Base-by-base conservation (phyloP, 208 protist species). In the Trypanosoma theileri region DNA sequence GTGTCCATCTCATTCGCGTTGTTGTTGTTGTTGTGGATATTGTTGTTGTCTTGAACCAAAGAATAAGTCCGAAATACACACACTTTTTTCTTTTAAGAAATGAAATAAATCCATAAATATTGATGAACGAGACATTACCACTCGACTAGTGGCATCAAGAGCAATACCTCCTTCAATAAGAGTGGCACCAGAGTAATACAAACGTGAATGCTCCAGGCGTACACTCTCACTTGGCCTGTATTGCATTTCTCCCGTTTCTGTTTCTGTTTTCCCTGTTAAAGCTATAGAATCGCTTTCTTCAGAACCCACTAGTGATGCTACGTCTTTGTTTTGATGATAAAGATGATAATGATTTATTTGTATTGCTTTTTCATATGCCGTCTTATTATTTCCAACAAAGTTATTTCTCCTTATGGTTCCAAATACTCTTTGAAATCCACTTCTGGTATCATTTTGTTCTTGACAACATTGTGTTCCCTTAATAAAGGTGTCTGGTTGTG, bases 141-240 rank as follows among this genome's bases (percentile, higher is more conserved):
- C 45, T n/a, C 40, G 48, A 54, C 68, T 73, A 4, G 35, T 9
- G 12, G 14, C 41, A 61, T 73, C 68, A 1, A 24, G 19, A 14
- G 50, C 28, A 67, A 73, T 31, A 21, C 51, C 26, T 31, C 68
- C 68, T 56, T 61, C 68, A 66, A 73, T 66, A 13, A n/a, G 9
- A 26, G 68, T 66, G 40, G 10, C 10, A 14, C 13, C 17, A 51
- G 41, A 61, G 16, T 28, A 52, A 44, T 60, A 61, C 19, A 73
- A 31, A 41, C 19, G 42, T 28, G 68, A 67, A 19, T 61, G 52
- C 42, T 67, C 68, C 41, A 73, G 28, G 16, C 66, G 55, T 35
- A 71, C 28, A 40, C 48, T 59, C 0, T 22, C 28, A 59, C 14
- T 12, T 7, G 11, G 21, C 19, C 19, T 35, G 17, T 8, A 28